These are phyloP conservation scores for Penicillium sp. DNA, from an alignment of 2,329 filamentous ascomycete species.

Conservation along the genomic window DNA sequence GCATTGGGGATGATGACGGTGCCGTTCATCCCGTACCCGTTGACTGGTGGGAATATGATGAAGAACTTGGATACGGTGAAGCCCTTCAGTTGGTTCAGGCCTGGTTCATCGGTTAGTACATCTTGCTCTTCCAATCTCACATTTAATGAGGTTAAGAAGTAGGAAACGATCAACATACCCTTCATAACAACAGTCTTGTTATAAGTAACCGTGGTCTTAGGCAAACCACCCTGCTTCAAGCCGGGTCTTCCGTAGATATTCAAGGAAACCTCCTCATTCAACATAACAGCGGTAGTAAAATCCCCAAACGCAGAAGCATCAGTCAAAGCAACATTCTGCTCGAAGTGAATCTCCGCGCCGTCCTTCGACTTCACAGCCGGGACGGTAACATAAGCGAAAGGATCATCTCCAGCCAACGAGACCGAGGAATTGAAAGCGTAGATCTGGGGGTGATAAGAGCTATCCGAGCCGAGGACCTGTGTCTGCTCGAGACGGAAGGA, in stretches of 20 bases:
- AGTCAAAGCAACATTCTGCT: conserved; percentile 47
- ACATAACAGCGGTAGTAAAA: conserved; percentile 52
- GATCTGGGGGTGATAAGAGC: conserved; percentile 55
- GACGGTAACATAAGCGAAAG: conserved; percentile 49
- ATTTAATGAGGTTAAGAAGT: too few relatives aligned
- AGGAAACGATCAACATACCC: too few relatives aligned
- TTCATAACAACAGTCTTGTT: conserved; percentile 59
- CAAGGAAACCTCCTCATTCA: conserved; percentile 51
- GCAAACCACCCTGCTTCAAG: conserved; percentile 53
- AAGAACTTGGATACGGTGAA: conserved; percentile 50
- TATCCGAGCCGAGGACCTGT: conserved; percentile 50
- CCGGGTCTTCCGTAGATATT: conserved; percentile 54
- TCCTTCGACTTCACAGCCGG: conserved; percentile 47
- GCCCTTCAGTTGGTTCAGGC: conserved; percentile 57
- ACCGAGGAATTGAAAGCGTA: conserved; percentile 55
- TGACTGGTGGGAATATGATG: conserved; percentile 43
- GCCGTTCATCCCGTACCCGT: conserved; percentile 56
- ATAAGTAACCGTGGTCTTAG: conserved; percentile 53
- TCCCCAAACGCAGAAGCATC: conserved; percentile 49
- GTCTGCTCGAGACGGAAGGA: conserved; percentile 51
- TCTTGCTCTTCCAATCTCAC: fast-evolving
- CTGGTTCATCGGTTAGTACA: conserved; percentile 35
- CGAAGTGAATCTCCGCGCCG: conserved; percentile 43
- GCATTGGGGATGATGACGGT: conserved; percentile 60
- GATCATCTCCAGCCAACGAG: conserved; percentile 45